Conservation (phyloP, 2,329 filamentous ascomycete species). For the Colletotrichum gloeosporioides region DNA sequence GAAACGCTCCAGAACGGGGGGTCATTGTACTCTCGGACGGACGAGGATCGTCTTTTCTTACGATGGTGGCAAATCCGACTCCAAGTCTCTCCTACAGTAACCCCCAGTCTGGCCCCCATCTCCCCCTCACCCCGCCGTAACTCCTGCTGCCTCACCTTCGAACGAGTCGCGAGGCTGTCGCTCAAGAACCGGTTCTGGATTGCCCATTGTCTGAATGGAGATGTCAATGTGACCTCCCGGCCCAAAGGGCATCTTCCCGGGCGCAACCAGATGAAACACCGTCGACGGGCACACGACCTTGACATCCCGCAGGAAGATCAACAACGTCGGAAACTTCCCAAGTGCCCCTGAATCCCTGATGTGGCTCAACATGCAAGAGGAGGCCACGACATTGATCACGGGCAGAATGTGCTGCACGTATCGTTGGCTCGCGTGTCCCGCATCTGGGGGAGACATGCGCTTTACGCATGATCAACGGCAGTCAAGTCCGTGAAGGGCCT, state of each 20-base stretch:
- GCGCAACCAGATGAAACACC: not conserved
- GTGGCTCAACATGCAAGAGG: not conserved
- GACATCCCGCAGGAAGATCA: not conserved
- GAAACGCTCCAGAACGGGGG: not conserved
- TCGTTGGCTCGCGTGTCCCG: not conserved
- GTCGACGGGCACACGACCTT: not conserved
- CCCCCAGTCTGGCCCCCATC: not conserved
- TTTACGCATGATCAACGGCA: constrained; percentile 13
- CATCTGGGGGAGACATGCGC: not conserved
- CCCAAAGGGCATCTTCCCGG: not conserved
- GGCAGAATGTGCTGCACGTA: not conserved
- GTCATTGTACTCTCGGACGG: not conserved
- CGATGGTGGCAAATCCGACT: not conserved
- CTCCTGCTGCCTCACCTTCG: not conserved
- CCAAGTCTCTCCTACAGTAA: not conserved
- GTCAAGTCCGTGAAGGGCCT: constrained; percentile 1
- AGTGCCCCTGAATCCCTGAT: not conserved
- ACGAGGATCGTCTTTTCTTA: not conserved
- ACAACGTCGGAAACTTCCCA: not conserved
- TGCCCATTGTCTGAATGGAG: not conserved
- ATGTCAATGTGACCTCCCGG: not conserved
- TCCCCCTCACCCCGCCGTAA: not conserved
- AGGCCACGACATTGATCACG: not conserved
- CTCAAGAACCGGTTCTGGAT: not conserved
- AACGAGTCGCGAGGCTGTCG: not conserved